Evolutionary conservation across 805 yeast genomes (phyloP).

Genomic region (Starmerella stigmatis): DNA sequence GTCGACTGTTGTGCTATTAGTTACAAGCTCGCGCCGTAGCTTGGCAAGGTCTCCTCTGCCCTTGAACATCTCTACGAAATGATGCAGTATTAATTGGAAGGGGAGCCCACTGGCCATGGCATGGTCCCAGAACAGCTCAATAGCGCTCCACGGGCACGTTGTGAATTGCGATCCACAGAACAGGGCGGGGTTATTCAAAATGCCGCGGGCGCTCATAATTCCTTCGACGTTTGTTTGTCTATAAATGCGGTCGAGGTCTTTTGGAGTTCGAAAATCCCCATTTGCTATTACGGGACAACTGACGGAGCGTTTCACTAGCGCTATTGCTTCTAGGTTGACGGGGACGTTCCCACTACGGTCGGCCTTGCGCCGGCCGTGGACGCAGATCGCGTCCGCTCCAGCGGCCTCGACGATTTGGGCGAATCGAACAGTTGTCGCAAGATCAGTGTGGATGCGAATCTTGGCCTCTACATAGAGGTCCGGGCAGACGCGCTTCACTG

Average conservation of each 20-base stretch:
- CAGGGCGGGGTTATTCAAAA: conserved; percentile 74
- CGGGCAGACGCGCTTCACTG: conserved; percentile 62
- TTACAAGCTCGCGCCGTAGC: conserved; percentile 52
- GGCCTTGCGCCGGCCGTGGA: conserved; percentile 81
- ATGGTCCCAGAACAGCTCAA: conserved; percentile 74
- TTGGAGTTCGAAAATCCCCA: conserved; percentile 75
- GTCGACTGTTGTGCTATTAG: conserved; percentile 45
- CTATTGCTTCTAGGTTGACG: conserved; percentile 74
- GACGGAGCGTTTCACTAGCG: conserved; percentile 45
- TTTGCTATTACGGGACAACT: conserved; percentile 81
- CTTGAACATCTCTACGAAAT: conserved; percentile 73
- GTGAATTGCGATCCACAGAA: conserved; percentile 52
- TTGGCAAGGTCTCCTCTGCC: conserved; percentile 26
- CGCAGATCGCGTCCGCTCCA: conserved; percentile 89
- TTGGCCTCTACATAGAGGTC: conserved; percentile 77
- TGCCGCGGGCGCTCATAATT: conserved; percentile 90
- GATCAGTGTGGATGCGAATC: conserved; percentile 74
- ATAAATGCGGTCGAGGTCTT: conserved; percentile 56
- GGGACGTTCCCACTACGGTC: conserved; percentile 73
- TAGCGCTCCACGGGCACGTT: conserved; percentile 80
- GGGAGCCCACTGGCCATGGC: conserved; percentile 76
- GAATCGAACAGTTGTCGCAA: conserved; percentile 59
- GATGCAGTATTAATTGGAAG: conserved; percentile 75
- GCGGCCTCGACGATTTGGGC: conserved; percentile 67
- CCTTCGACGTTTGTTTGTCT: conserved; percentile 72